Conservation (phyloP, 2,329 filamentous ascomycete species). For the Byssochlamys sp. region DNA sequence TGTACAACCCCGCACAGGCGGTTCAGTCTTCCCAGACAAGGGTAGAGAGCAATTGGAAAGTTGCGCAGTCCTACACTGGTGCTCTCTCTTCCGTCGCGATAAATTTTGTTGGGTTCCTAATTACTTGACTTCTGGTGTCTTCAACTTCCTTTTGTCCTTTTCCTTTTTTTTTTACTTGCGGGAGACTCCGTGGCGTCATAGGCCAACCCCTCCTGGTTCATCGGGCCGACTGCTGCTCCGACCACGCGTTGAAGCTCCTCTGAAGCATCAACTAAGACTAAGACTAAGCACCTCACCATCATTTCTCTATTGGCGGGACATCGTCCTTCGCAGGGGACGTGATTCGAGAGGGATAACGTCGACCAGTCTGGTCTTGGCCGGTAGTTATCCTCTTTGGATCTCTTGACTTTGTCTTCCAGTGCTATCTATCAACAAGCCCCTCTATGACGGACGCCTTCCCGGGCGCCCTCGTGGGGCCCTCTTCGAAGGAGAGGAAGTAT, state of each 20-base stretch:
- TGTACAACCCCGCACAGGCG: background rate
- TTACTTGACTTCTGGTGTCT: background rate
- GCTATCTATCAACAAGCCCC: constrained; percentile 2
- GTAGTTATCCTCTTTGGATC: background rate
- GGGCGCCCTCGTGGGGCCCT: constrained; percentile 36
- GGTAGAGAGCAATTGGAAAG: background rate
- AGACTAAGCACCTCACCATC: background rate
- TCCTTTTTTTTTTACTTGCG: too few relatives aligned
- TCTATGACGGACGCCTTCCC: constrained; percentile 30
- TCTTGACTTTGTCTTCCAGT: background rate
- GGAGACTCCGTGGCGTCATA: background rate
- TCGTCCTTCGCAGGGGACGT: background rate
- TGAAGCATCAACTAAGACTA: background rate
- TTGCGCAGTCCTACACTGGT: background rate
- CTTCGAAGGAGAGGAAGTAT: constrained; percentile 66
- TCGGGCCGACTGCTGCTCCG: background rate
- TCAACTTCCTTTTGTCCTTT: background rate
- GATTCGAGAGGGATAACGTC: background rate
- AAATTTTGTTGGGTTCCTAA: background rate
- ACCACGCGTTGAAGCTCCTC: background rate
- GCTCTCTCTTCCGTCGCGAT: background rate
- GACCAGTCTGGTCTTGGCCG: background rate
- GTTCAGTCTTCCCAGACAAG: background rate
- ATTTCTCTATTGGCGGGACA: background rate
- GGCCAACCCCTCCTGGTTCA: background rate